A percentile compares a stretch with the other conserved stretches of the same genome.
Evolutionary conservation across 495 filamentous ascomycete genomes (phyloP).

Genomic region (Penicillium daleae): DNA sequence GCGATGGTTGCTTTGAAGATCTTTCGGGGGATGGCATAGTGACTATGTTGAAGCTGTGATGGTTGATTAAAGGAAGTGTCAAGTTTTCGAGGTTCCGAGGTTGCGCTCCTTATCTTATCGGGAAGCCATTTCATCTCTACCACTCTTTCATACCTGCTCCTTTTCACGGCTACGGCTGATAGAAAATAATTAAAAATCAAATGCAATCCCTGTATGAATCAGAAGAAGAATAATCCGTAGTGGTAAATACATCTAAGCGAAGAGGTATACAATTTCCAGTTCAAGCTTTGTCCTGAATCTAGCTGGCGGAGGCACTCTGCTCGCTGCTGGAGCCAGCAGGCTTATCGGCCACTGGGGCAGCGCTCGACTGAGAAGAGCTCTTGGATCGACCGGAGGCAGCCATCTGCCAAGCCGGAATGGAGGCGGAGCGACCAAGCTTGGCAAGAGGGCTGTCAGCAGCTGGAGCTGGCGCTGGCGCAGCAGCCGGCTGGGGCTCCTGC

Average conservation of each 20-base stretch:
- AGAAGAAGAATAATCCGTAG: conserved; percentile 21
- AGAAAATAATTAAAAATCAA: background rate
- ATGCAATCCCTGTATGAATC: background rate
- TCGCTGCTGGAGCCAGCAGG: conserved; percentile 28
- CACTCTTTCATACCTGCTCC: background rate
- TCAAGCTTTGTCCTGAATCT: conserved; percentile 12
- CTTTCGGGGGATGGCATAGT: conserved; percentile 33
- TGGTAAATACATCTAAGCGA: conserved; percentile 33
- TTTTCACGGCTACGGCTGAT: background rate
- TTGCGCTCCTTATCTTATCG: conserved; percentile 10
- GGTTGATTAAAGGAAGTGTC: background rate
- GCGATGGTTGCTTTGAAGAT: conserved; percentile 16
- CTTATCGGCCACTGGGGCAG: conserved; percentile 26
- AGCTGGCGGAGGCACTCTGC: conserved; percentile 40
- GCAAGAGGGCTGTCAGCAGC: conserved; percentile 44
- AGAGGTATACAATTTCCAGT: conserved; percentile 29
- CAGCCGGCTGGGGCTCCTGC: conserved; percentile 40
- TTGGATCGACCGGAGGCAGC: conserved; percentile 66
- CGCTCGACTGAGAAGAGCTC: conserved; percentile 39
- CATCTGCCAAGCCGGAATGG: conserved; percentile 94
- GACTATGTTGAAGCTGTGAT: background rate
- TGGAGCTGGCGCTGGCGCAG: conserved; percentile 40
- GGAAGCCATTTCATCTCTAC: background rate
- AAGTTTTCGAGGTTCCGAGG: conserved; percentile 7
- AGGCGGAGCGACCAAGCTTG: conserved; percentile 58